Percentiles rank a stretch among this genome's conserved stretches.
These are phyloP conservation scores for Noccaea bulbosa DNA, from an alignment of 345 rosid genomes.

Conservation along the genomic window DNA sequence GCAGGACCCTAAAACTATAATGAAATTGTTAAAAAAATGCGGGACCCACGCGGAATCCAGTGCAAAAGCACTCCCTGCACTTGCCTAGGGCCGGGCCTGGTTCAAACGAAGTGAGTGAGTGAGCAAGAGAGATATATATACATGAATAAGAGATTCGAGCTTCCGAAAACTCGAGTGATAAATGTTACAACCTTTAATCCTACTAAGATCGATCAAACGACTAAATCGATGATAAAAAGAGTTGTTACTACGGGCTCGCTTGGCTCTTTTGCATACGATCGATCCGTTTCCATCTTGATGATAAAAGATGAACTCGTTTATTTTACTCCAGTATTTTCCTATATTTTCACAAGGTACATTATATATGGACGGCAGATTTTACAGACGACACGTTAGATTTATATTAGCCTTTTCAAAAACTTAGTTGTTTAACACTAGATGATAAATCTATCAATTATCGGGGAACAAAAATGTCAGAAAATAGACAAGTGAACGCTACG, in stretches of 20 bases:
- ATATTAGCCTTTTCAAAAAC: neutral
- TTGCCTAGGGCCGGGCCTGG: too few species aligned
- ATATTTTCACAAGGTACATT: neutral
- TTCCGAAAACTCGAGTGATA: neutral
- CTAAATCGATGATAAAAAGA: neutral
- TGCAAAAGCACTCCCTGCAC: too few species aligned
- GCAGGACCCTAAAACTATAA: too few species aligned
- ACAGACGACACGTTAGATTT: neutral
- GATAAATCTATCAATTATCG: conserved; percentile 16
- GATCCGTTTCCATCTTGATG: neutral
- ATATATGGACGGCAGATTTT: neutral
- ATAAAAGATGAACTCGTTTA: neutral
- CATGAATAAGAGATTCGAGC: too few species aligned
- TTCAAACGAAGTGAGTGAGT: too few species aligned
- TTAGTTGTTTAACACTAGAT: neutral
- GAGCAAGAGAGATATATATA: too few species aligned
- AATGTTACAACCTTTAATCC: neutral
- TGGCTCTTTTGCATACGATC: conserved; percentile 2
- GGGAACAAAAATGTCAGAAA: conserved; percentile 36
- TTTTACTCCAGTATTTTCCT: neutral
- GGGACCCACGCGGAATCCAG: too few species aligned
- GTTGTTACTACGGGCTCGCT: neutral
- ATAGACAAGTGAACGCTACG: neutral
- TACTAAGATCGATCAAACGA: neutral
- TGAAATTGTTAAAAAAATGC: too few species aligned